These are phyloP conservation scores for Candida taoyuanica DNA, from an alignment of 805 yeast species.

Conservation along the genomic window DNA sequence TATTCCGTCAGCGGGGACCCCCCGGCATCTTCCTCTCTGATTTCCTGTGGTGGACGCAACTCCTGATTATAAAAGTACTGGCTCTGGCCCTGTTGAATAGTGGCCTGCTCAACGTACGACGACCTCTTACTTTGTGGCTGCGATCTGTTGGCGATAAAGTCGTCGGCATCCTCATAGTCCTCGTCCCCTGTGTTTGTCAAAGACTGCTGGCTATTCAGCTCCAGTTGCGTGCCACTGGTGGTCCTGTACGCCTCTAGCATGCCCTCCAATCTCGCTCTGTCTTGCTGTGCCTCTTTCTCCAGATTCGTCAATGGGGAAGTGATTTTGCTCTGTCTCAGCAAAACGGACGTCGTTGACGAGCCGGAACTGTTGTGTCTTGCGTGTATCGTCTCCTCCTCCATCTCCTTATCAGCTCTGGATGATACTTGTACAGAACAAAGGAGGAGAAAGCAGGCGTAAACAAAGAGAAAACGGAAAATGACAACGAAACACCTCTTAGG, in stretches of 20 bases:
- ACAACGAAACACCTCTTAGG: too few species aligned
- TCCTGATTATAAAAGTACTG: too few species aligned
- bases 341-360: conserved; percentile 14
- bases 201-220: background rate
- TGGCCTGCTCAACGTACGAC: background rate
- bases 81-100: too few species aligned
- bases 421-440: too few species aligned
- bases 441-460: too few species aligned
- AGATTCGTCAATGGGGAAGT: conserved; percentile 4
- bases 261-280: conserved; percentile 14
- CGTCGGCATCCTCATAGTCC: conserved; percentile 22
- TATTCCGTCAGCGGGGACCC: background rate
- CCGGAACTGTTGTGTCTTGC: conserved; percentile 6
- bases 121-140: conserved; percentile 2
- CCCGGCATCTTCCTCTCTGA: background rate
- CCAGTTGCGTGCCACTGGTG: conserved; percentile 2
- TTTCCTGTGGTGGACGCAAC: too few species aligned
- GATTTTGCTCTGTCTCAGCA: conserved; percentile 6
- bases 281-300: conserved; percentile 13
- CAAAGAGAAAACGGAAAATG: background rate
- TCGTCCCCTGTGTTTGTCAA: conserved; percentile 10
- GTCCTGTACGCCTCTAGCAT: conserved; percentile 11
- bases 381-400: background rate
- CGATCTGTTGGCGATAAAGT: conserved; percentile 16
- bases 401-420: background rate